These are phyloP conservation scores for Penicillium sp. DNA, from an alignment of 2,329 filamentous ascomycete species.

Conservation along the genomic window DNA sequence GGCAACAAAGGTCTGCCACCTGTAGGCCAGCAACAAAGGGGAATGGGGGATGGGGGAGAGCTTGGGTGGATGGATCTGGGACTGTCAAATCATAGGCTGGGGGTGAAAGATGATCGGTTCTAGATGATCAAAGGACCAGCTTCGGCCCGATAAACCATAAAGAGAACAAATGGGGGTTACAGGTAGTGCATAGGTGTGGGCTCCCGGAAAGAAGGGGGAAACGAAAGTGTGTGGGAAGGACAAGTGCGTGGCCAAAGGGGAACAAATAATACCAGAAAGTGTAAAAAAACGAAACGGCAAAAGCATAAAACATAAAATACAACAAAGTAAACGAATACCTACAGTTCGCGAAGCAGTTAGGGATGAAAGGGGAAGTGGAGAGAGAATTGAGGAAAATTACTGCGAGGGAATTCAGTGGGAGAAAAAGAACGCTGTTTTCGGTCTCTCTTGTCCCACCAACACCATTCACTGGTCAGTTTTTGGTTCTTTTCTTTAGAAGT, in stretches of 20 bases:
- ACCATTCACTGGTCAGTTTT: background rate
- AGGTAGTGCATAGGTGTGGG: conserved; percentile 14
- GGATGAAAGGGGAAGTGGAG: conserved; percentile 27
- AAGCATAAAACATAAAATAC: conserved; percentile 10
- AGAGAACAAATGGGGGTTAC: conserved; percentile 9
- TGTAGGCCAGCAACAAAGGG: background rate
- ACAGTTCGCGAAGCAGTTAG: conserved; percentile 20
- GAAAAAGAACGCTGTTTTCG: background rate
- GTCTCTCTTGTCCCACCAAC: background rate
- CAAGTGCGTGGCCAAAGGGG: conserved; percentile 21
- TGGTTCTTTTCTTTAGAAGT: background rate
- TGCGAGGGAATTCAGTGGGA: conserved; percentile 4
- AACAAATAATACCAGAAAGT: background rate
- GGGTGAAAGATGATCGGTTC: conserved; percentile 6
- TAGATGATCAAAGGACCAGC: conserved; percentile 4
- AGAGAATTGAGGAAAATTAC: conserved; percentile 24
- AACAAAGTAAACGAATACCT: conserved; percentile 16
- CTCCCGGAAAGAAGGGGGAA: conserved; percentile 6
- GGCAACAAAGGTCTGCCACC: conserved; percentile 9
- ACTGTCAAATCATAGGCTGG: conserved; percentile 5
- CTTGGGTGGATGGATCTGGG: background rate
- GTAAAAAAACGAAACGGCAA: conserved; percentile 3
- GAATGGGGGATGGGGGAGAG: background rate
- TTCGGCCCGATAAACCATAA: conserved; percentile 13
- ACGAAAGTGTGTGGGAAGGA: background rate